Conservation (phyloP, 1,284 basidiomycete genomes). For the Athelia psychrophila region DNA sequence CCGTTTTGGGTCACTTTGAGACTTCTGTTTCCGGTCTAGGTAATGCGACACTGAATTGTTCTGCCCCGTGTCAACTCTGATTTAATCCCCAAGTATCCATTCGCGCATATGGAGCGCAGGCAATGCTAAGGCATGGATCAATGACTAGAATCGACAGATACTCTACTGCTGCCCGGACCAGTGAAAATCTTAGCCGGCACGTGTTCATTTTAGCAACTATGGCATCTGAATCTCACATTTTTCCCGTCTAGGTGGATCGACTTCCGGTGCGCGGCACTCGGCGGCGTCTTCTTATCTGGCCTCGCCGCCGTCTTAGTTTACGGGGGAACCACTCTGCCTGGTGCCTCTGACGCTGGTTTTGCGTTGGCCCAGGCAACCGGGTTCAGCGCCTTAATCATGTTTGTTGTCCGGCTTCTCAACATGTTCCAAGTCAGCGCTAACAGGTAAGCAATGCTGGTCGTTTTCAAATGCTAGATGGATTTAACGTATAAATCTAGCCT, state of each 20-base stretch:
- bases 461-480: neutral
- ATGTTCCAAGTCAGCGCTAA: conserved; percentile 59
- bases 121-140: conserved; percentile 42
- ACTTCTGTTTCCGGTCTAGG: conserved; percentile 65
- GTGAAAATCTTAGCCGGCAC: conserved; percentile 52
- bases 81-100: conserved; percentile 45
- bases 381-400: conserved; percentile 55
- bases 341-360: conserved; percentile 53
- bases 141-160: conserved; percentile 45
- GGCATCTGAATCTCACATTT: neutral
- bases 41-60: conserved; percentile 37
- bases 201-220: conserved; percentile 10
- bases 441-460: conserved; percentile 33
- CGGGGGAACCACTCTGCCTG: conserved; percentile 22
- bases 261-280: conserved; percentile 48
- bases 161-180: conserved; percentile 41
- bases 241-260: conserved; percentile 53
- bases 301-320: conserved; percentile 56
- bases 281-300: conserved; percentile 48
- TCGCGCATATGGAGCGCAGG: conserved; percentile 55
- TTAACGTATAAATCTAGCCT: conserved; percentile 34
- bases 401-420: conserved; percentile 51
- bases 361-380: conserved; percentile 55
- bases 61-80: conserved; percentile 2
- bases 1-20: conserved; percentile 70